Evolutionary conservation across 495 filamentous ascomycete genomes (phyloP), one percentile per base, ranked within the genome.

Genomic region (Geopyxis carbonaria): DNA sequence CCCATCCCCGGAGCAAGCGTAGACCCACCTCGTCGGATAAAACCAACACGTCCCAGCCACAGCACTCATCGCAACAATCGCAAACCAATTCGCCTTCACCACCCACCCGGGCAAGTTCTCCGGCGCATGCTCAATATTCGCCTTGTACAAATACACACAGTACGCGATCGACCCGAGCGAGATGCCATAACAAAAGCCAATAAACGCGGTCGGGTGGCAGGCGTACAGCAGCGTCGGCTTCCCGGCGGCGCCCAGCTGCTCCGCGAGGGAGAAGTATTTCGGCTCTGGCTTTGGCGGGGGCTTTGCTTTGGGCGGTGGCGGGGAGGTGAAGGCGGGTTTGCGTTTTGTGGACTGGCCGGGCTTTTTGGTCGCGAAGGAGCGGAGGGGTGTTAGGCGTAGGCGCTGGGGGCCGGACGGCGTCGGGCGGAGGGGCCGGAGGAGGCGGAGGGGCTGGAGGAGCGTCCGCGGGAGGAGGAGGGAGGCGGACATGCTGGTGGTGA

Each of bases 51-150:
- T 38, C 16, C 23, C 43, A 22, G 28, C 69, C 65, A 59, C 64
- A 65, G 18, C 64, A 61, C 57, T 70, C 68, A 59, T 72, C 66
- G 47, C 61, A 63, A 44, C 68, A 67, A 57, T 67, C 60, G 50
- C 71, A 62, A 54, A 70, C 62, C 41, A 74, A 40, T 3, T 44
- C 21, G 31, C 31, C 10, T 33, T 36, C 6, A 21, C 16, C 20
- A 43, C 42, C 50, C 50, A 53, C n/a, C 21, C 34, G 13, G 50
- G 49, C 13, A 52, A 19, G 5, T 36, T 43, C 7, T 38, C 33
- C 11, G 43, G 37, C n/a, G 8, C 14, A 4, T 47, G 22, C 19
- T 34, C 31, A 20, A 52, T 47, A 19, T 50, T 47, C 15, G 27
- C 44, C 23, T 40, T 23, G 35, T 46, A 53, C 6, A 34, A 43